Evolutionary conservation across 2,329 filamentous ascomycete genomes (phyloP).

Genomic region (Xylariaceae sp.): DNA sequence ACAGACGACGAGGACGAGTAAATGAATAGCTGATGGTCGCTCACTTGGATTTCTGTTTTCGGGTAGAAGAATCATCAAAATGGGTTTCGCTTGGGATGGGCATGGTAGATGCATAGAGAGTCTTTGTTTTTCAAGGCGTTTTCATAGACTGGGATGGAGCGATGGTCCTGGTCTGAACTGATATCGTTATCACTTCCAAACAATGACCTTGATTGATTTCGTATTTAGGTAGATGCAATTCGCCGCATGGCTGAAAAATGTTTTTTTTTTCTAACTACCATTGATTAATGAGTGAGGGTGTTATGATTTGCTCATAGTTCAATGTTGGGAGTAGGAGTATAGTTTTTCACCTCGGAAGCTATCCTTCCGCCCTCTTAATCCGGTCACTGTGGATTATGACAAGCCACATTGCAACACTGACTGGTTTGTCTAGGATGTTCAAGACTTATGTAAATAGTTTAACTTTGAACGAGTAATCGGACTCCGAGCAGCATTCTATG

Average conservation of each 20-base stretch:
- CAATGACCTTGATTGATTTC: conserved; percentile 8
- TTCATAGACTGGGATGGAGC: conserved; percentile 12
- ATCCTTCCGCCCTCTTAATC: background rate
- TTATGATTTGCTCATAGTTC: no score
- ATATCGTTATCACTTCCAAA: background rate
- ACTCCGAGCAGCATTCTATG: no score
- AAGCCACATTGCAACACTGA: background rate
- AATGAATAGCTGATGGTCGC: conserved; percentile 2
- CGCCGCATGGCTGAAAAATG: background rate
- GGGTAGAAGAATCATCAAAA: conserved; percentile 3
- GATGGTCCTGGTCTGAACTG: conserved; percentile 1
- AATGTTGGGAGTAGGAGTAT: no score
- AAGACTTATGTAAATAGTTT: no score
- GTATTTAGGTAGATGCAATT: background rate
- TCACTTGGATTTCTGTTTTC: background rate
- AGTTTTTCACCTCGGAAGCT: background rate
- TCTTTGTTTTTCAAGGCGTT: conserved; percentile 12
- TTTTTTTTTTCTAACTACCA: no score
- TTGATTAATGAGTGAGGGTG: no score
- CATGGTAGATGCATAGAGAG: conserved; percentile 17
- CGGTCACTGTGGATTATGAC: background rate
- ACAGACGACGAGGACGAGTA: conserved; percentile 67
- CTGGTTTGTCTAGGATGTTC: background rate
- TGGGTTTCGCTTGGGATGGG: conserved; percentile 4
- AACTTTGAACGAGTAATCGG: no score